These are phyloP conservation scores for Eucalyptus tenuipes DNA, from an alignment of 345 rosid species.

Conservation along the genomic window DNA sequence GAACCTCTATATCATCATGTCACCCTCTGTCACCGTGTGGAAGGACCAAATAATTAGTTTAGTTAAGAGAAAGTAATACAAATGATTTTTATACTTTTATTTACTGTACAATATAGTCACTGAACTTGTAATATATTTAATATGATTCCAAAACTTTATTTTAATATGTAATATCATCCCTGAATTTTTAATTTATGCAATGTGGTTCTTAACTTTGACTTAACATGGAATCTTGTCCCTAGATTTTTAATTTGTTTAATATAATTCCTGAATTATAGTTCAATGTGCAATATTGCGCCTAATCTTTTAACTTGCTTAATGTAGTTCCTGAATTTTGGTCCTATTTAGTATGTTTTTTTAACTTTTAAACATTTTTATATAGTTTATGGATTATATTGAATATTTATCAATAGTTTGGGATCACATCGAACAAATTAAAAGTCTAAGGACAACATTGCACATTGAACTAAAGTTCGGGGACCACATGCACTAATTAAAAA, in stretches of 20 bases:
- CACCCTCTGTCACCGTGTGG: background rate
- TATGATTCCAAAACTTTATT: too few relatives aligned
- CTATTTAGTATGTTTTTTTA: background rate
- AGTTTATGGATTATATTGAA: background rate
- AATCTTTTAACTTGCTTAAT: background rate
- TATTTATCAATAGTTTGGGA: background rate
- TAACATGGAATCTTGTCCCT: background rate
- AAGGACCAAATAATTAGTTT: background rate
- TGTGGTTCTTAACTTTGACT: too few relatives aligned
- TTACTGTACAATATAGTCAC: too few relatives aligned
- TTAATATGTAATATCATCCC: too few relatives aligned
- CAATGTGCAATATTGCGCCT: background rate
- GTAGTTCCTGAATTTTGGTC: background rate
- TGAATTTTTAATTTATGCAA: too few relatives aligned
- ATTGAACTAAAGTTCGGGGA: background rate
- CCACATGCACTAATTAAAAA: background rate
- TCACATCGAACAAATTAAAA: background rate
- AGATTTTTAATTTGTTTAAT: background rate
- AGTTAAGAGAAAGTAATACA: background rate
- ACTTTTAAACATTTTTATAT: background rate
- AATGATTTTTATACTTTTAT: background rate
- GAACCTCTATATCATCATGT: background rate
- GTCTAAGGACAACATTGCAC: rapidly evolving
- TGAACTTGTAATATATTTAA: too few relatives aligned
- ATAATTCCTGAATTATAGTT: background rate